Base-by-base conservation (phyloP, 192 early-diverging fungal species). In the Coemansia sp. region DNA sequence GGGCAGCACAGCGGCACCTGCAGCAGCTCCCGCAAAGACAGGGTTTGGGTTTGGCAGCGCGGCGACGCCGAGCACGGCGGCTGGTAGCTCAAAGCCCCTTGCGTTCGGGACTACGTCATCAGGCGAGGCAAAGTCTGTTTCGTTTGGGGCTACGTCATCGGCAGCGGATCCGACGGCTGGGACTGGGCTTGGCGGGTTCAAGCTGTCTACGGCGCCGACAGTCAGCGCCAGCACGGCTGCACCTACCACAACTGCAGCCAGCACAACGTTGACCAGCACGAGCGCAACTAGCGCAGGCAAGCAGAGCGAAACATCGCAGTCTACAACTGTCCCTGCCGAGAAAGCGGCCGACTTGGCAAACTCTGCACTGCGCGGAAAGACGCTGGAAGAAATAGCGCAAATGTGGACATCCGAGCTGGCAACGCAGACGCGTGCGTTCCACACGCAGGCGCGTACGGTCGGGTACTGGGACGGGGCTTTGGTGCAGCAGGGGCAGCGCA, bases 391-490 rank as follows among this genome's bases (percentile, higher is more conserved):
- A 62, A 92, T 98, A 49, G 71, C 94, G 35, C 89, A 92, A 43
- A 87, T 89, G 78, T 98, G 97, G 97, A 92, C 89, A 15, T 73
- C 76, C 12, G 91, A 96, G 69, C 84, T 98, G 39, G 86, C 92
- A 41, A 82, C 76, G 41, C 86, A 87, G 51, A 90, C 92, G 2
- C 84, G 86, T 24, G 90, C 91, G 29, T 98, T 97, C 83, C 92
- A 94, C 60, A 82, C 80, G 35, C 89, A 93, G 73, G 95, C 94
- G 1, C 83, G 82, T 49, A 88, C 94, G 62, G 89, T 98, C 29
- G 76, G 82, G 27, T 82, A 90, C 47, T 94, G 90, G 94, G 97
- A 98, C 79, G 85, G 86, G 24, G 83, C 85, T 60, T 73, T 98
- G 35, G 87, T 98, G 66, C 85, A 90, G 63, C 94, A 94, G 68